Base-by-base conservation (phyloP, 345 rosid species). In the Streptanthus diversifolius region DNA sequence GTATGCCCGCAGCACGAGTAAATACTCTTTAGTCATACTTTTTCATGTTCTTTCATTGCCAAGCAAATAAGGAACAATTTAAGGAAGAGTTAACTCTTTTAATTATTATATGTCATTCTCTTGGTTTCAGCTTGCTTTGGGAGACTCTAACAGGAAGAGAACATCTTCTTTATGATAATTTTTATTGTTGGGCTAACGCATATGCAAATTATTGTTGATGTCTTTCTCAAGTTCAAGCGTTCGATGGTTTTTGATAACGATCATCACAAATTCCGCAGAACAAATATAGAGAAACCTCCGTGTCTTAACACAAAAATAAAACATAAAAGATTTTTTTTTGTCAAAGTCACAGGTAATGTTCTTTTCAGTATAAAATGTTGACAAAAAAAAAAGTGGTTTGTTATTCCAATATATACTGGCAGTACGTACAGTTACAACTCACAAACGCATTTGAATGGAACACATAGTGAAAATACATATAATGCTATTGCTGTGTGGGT, bases 1-100 rank as follows among this genome's bases (percentile, higher is more conserved):
- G 97, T 93, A 27, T 93, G 98, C 75, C 98, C 97, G 1, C 98
- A 93, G 70, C 92, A 93, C 25, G 96, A 93, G 98, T 93, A 88
- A 79, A 6, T 61, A 24, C 48, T 32, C 58, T 18, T 3, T n/a
- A 6, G 7, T 9, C 8, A 15, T 12, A 0, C 3, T 6, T 17
- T 27, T 58, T 8, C 22, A 57, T 60, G 22, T 60, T 68, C 13
- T 40, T 5, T 2, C 32, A 14, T 41, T 72, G 54, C 71, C 65
- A 44, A 55, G 58, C 8, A 65, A 14, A 15, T 15, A 54, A 64
- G 10, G 19, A 56, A 17, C 37, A 62, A 0, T 40, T 45, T 29
- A 52, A 54, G 1, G 7, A 19, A 49, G 13, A 7, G n/a, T n/a
- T n/a, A n/a, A 1, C 5, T 41, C 19, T 29, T 11, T 10, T 44